Percentiles rank a stretch among this genome's conserved stretches.
These are phyloP conservation scores for Huntiella decipiens DNA, from an alignment of 2,329 filamentous ascomycete species.

Conservation along the genomic window DNA sequence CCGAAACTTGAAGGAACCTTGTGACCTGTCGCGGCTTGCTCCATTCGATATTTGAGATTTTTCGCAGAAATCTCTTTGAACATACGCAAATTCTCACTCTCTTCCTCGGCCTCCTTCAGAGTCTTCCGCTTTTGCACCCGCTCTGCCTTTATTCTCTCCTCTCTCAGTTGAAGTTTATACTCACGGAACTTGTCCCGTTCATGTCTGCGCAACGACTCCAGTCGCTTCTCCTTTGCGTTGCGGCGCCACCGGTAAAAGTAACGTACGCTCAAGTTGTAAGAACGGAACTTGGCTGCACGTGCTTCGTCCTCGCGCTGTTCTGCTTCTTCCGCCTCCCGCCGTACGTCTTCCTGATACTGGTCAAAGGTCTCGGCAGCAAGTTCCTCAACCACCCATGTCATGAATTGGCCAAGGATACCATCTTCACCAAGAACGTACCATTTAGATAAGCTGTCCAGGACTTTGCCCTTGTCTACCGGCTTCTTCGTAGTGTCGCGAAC, in stretches of 20 bases:
- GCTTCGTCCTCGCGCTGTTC: constrained; percentile 29
- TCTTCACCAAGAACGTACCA: constrained; percentile 37
- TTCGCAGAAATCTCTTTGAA: constrained; percentile 10
- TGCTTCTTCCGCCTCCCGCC: constrained; percentile 24
- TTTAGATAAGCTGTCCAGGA: constrained; percentile 28
- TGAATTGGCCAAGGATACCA: constrained; percentile 33
- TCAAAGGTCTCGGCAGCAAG: constrained; percentile 25
- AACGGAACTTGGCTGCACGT: constrained; percentile 28
- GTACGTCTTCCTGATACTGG: constrained; percentile 22
- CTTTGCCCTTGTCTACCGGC: constrained; percentile 2
- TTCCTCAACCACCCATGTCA: constrained; percentile 25
- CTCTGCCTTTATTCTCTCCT: constrained; percentile 19
- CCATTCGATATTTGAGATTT: constrained; percentile 18
- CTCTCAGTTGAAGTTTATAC: constrained; percentile 22
- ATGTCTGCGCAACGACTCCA: constrained; percentile 30
- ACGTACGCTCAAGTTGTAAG: constrained; percentile 30
- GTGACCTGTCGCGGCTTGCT: constrained; percentile 18
- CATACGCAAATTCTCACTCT: constrained; percentile 6
- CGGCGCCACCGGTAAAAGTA: constrained; percentile 39
- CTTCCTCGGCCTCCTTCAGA: neutral
- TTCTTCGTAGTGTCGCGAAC: neutral
- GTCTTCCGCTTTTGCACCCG: constrained; percentile 1
- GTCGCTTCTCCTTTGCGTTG: constrained; percentile 27
- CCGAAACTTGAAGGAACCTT: no score
- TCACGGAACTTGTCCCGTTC: constrained; percentile 31